Conservation (phyloP, 1,139 yeast species). For the Candida anutae region DNA sequence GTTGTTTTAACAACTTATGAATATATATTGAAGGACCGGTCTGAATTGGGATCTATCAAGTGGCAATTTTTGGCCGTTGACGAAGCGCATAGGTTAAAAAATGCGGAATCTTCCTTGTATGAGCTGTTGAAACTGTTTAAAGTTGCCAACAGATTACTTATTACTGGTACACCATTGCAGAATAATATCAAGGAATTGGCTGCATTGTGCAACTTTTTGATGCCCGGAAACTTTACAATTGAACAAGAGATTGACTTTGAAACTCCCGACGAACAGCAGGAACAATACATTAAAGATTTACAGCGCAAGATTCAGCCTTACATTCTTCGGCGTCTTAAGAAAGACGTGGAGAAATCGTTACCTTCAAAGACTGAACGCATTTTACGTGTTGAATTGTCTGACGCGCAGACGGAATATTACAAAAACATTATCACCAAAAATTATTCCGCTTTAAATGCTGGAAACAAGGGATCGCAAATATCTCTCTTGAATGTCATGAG, state of each 20-base stretch:
- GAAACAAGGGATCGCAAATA: conserved; percentile 67
- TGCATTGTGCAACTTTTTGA: conserved; percentile 86
- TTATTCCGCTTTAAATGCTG: conserved; percentile 84
- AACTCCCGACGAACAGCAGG: conserved; percentile 79
- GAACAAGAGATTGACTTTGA: conserved; percentile 93
- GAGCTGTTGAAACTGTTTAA: conserved; percentile 80
- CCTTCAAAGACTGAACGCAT: conserved; percentile 95
- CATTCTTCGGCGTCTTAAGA: conserved; percentile 84
- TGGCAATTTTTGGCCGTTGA: conserved; percentile 99
- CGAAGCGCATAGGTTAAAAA: conserved; percentile 95
- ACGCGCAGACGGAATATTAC: conserved; percentile 90
- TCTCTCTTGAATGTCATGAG: conserved; percentile 88
- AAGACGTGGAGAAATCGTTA: conserved; percentile 93
- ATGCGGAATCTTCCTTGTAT: conserved; percentile 87
- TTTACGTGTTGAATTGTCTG: conserved; percentile 88
- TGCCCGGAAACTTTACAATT: conserved; percentile 88
- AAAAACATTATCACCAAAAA: conserved; percentile 88
- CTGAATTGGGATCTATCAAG: conserved; percentile 69
- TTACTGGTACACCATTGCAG: conserved; percentile 97
- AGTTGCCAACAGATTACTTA: conserved; percentile 75
- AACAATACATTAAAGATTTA: conserved; percentile 75
- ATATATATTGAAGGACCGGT: conserved; percentile 81
- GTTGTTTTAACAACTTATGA: conserved; percentile 89
- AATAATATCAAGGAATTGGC: conserved; percentile 93
- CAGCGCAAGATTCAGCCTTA: conserved; percentile 85